Base-by-base conservation (phyloP, 768 basidiomycete species). In the Boletales sp. region DNA sequence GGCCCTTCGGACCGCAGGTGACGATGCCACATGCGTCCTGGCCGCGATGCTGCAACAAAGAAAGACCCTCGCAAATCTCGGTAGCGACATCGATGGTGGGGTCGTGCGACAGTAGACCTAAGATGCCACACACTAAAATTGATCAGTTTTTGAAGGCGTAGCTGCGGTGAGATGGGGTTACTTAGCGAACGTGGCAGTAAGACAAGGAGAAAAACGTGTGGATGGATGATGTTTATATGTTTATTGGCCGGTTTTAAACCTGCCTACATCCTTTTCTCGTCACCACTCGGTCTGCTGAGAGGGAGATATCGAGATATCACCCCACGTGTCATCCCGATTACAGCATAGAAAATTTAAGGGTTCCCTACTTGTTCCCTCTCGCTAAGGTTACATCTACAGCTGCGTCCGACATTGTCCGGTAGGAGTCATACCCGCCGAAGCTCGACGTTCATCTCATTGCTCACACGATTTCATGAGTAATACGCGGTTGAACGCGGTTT, bases 1-100 rank as follows among this genome's bases (percentile, higher is more conserved):
- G 84, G 25, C 96, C 96, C 65, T 92, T 93, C 5, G 84, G 83
- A 4, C 94, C 96, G 67, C 96, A 94, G 32, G 96, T 99, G 51
- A 99, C 86, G 61, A 98, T 86, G 33, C 96, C 96, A 57, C 94
- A 95, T 0, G 96, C 96, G 76, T 99, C 96, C 69, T 99, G 95
- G 12, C 95, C 96, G 57, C 95, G 80, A 64, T 99, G 96, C 68
- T 99, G 96, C 5, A 99, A 76, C 36, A 99, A 75, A 19, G 94
- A 89, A n/a, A 99, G 80, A 30, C 93, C 94, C 68, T 99, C 96
- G 59, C 82, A 86, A 64, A 97, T 94, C 70, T 97, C 94, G 14
- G 83, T 66, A 25, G 94, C 94, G 32, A 83, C 87, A 57, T 90
- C 79, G 67, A 81, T 55, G 56, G 74, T 72, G 50, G 87, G 74